These are phyloP conservation scores for Linnemannia schmuckeri DNA, from an alignment of 192 early-diverging fungal genomes.

Conservation along the genomic window DNA sequence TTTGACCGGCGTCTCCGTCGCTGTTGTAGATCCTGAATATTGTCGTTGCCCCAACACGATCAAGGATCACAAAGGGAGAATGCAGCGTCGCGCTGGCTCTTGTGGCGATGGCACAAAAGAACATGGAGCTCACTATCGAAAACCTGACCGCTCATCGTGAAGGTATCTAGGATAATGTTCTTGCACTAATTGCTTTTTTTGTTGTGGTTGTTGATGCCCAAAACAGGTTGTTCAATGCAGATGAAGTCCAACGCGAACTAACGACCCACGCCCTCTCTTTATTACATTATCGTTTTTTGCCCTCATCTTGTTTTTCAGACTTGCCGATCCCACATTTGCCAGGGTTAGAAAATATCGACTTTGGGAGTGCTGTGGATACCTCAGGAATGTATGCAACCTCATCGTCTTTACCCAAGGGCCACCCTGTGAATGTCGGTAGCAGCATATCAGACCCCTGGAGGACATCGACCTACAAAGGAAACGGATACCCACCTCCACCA, in stretches of 20 bases:
- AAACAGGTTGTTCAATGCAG: not conserved
- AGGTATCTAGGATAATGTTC: constrained; percentile 39
- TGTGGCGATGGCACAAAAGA: constrained; percentile 80
- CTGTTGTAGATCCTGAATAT: constrained; percentile 63
- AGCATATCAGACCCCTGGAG: constrained; percentile 70
- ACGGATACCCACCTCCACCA: constrained; percentile 42
- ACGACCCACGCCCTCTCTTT: not conserved
- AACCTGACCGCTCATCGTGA: constrained; percentile 73
- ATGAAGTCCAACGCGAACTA: not conserved
- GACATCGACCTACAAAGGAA: constrained; percentile 45
- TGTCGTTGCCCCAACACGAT: constrained; percentile 57
- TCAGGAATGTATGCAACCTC: constrained; percentile 32
- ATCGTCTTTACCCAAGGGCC: constrained; percentile 16
- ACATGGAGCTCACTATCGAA: constrained; percentile 77
- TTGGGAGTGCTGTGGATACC: constrained; percentile 38
- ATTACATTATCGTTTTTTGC: not conserved
- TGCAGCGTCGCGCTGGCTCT: constrained; percentile 80
- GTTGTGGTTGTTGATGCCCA: not conserved
- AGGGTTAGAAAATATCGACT: constrained; percentile 65
- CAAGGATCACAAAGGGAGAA: constrained; percentile 68
- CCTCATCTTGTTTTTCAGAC: constrained; percentile 41
- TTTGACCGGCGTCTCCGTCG: not conserved
- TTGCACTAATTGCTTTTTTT: not conserved
- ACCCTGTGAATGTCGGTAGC: constrained; percentile 55
- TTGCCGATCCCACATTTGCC: constrained; percentile 71